Evolutionary conservation across 768 basidiomycete species (phyloP), one percentile per base, ranked within the genome.

Genomic region (Phallus indusiatus): DNA sequence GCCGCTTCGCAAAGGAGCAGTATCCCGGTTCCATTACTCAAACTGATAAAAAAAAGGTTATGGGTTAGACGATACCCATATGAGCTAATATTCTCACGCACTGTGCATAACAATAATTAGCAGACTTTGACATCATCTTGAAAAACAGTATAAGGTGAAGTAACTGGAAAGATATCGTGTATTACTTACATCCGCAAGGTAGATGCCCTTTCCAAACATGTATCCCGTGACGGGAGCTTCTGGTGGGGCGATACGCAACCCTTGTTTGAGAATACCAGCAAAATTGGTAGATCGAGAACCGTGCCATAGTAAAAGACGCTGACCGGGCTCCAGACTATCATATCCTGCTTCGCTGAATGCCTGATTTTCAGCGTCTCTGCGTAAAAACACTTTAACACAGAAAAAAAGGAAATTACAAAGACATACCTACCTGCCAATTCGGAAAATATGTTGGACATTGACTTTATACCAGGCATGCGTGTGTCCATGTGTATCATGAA

Each of bases 171-270:
- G 17, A 63, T 2, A 21, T 42, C 24, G 28, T 17, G 50, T 35
- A 36, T 24, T 12, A 64, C 78, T 66, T 61, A 81, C 81, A 68
- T 83, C 82, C 5, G 82, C 82, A 56, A 84, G 82, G 67, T 84
- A 83, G 36, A 82, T 79, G 48, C 81, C 83, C 68, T 84, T 83
- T 55, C 83, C 83, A 65, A 84, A 84, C 83, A 83, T 84, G 65
- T 81, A 82, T 1, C 74, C 73, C 68, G 49, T 77, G 22, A 78
- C 77, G 56, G 78, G 79, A 7, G 79, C 80, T 74, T 85, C 83
- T 9, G 83, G 83, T 37, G 83, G 83, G 5, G 83, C 83, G 60
- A 85, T 84, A 9, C 82, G 76, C 60, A 85, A 63, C 20, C 83
- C 83, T 67, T 85, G 82, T 67, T 76, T 78, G 42, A 84, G 69